Conservation (phyloP, 495 filamentous ascomycete species). For the Penicillium pancosmium region DNA sequence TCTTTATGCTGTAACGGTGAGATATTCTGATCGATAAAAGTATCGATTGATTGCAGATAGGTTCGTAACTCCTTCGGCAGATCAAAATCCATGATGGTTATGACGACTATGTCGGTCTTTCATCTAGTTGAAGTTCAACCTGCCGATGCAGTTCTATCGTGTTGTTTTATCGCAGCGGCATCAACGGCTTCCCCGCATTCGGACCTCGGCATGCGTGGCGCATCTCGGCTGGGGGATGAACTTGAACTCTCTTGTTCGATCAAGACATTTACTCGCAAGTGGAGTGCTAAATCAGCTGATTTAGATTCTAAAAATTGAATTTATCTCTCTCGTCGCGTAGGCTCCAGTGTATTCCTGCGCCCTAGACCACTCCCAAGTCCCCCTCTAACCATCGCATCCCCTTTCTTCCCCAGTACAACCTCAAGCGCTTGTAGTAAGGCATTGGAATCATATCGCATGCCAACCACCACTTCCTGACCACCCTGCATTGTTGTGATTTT, state of each 20-base stretch:
- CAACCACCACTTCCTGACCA: constrained; percentile 35
- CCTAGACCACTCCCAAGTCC: constrained; percentile 51
- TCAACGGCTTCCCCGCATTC: constrained; percentile 24
- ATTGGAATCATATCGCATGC: constrained; percentile 75
- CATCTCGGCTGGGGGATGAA: background rate
- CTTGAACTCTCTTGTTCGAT: background rate
- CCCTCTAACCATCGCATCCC: constrained; percentile 52
- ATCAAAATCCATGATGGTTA: constrained; percentile 56
- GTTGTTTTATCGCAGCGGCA: background rate
- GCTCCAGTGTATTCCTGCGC: constrained; percentile 69
- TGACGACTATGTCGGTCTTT: background rate
- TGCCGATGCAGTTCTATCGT: background rate
- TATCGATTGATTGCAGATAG: constrained; percentile 51
- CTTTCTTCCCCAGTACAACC: constrained; percentile 71
- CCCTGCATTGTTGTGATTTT: constrained; percentile 45
- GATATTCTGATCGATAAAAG: constrained; percentile 57
- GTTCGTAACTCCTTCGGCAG: constrained; percentile 49
- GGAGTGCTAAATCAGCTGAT: too few species aligned
- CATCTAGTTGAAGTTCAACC: too few species aligned
- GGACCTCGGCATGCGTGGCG: constrained; percentile 18
- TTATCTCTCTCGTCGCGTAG: constrained; percentile 31
- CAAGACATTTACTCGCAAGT: too few species aligned
- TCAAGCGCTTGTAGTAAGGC: constrained; percentile 77
- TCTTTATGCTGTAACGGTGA: constrained; percentile 50
- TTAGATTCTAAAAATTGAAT: background rate